Conservation (phyloP, 2,329 filamentous ascomycete species). For the Cladophialophora bantiana region DNA sequence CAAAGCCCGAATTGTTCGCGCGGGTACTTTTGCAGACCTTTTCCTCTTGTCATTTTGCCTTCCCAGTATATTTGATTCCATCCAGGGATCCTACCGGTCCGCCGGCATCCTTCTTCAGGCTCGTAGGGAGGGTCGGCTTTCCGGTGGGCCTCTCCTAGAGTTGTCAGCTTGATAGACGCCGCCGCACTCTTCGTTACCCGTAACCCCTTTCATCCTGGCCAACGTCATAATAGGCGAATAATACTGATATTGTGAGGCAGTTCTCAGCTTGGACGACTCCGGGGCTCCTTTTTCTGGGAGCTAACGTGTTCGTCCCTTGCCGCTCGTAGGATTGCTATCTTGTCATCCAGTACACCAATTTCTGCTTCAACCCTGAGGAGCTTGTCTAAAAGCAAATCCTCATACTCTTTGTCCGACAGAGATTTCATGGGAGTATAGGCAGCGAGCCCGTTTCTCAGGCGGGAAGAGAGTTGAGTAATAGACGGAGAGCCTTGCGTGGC, state of each 20-base stretch:
- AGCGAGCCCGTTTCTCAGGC: constrained; percentile 22
- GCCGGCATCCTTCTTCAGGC: background rate
- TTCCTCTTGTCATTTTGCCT: background rate
- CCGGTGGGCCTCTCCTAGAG: background rate
- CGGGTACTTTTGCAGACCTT: background rate
- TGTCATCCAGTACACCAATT: constrained; percentile 79
- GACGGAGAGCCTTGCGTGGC: constrained; percentile 51
- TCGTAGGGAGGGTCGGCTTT: background rate
- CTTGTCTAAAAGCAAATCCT: constrained; percentile 72
- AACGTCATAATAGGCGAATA: background rate
- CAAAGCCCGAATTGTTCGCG: background rate
- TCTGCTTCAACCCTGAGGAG: constrained; percentile 75
- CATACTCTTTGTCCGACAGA: constrained; percentile 76
- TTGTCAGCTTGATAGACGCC: background rate
- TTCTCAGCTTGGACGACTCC: constrained; percentile 7
- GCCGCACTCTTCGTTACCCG: background rate
- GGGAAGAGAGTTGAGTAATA: constrained; percentile 13
- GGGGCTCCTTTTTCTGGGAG: background rate
- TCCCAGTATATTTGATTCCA: background rate
- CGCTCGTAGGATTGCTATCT: constrained; percentile 60
- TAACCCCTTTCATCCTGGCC: background rate
- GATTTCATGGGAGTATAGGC: constrained; percentile 75
- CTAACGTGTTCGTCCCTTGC: constrained; percentile 19
- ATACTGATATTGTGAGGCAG: background rate
- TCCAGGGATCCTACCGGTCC: background rate